A percentile compares a stretch with the other conserved stretches of the same genome.
phyloP scores from a whole-genome alignment of 352 stramenopile species.

The Plasmopara halstedii region DNA sequence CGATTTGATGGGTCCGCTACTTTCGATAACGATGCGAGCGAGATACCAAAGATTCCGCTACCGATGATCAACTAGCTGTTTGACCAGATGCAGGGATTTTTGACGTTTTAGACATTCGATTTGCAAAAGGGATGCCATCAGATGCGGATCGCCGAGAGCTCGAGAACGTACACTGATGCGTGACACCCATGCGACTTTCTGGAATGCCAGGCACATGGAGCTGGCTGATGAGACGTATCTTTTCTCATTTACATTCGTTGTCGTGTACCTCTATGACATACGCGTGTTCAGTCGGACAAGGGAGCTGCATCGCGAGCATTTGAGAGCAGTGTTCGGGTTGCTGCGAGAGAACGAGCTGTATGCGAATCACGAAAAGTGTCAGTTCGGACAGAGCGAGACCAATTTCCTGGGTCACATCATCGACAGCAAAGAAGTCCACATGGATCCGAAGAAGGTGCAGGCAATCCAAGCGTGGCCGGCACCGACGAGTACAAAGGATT shows the following conservation, averaged over 20 bases:
- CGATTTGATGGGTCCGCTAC: too few relatives aligned
- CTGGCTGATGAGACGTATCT: conserved; percentile 20
- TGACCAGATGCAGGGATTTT: conserved; percentile 15
- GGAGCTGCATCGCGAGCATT: conserved; percentile 28
- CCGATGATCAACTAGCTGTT: conserved; percentile 13
- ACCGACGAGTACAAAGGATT: neutral
- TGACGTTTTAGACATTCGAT: conserved; percentile 6
- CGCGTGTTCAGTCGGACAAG: conserved; percentile 21
- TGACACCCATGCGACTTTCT: conserved; percentile 31
- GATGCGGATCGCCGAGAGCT: conserved; percentile 8
- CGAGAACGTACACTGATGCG: conserved; percentile 29
- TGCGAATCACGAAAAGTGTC: too few relatives aligned
- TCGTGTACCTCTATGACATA: too few relatives aligned
- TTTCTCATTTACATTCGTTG: too few relatives aligned
- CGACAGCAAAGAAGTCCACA: neutral
- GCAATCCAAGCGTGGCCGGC: neutral
- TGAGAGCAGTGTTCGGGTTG: conserved; percentile 28
- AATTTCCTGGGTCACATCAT: conserved; percentile 1
- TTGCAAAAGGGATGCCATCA: conserved; percentile 27
- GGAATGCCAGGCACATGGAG: conserved; percentile 33
- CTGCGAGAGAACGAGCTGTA: too few relatives aligned
- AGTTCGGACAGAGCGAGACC: too few relatives aligned
- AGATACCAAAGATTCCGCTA: conserved; percentile 10
- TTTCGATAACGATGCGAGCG: too few relatives aligned
- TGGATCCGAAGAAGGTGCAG: neutral